Evolutionary conservation across 768 basidiomycete species (phyloP).

Genomic region (Hydnum rufescens): DNA sequence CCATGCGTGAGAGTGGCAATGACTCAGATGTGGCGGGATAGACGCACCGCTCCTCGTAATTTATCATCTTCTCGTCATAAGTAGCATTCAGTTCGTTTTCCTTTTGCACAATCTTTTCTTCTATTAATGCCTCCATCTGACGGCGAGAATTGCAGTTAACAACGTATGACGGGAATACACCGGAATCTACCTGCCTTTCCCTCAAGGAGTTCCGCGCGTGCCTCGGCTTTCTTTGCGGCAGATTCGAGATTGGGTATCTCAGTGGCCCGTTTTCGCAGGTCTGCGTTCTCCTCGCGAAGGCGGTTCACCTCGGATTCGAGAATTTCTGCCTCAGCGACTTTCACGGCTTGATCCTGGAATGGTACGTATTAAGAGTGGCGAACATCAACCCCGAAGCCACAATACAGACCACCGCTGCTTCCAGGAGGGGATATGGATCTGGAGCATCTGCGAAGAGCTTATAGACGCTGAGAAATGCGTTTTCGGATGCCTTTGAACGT

Average conservation of each 20-base stretch:
- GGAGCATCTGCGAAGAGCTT: slow-evolving; percentile 93
- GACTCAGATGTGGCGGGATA: background rate
- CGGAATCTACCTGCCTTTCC: slow-evolving; percentile 34
- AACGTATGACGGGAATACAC: slow-evolving; percentile 9
- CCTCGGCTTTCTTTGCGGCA: slow-evolving; percentile 57
- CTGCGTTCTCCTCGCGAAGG: slow-evolving; percentile 63
- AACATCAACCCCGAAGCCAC: background rate
- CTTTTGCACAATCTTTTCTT: slow-evolving; percentile 76
- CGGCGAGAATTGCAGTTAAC: background rate
- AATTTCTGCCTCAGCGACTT: slow-evolving; percentile 60
- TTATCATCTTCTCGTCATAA: slow-evolving; percentile 87
- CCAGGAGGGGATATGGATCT: slow-evolving; percentile 90
- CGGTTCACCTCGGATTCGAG: slow-evolving; percentile 55
- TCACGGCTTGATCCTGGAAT: slow-evolving; percentile 77
- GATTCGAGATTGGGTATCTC: slow-evolving; percentile 46
- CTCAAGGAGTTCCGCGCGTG: slow-evolving; percentile 58
- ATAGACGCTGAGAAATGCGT: slow-evolving; percentile 90
- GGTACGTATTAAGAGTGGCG: background rate
- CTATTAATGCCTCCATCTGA: slow-evolving; percentile 88
- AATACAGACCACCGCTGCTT: slow-evolving; percentile 63
- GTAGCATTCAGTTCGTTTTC: slow-evolving; percentile 94
- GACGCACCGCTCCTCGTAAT: slow-evolving; percentile 83
- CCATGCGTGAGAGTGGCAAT: background rate
- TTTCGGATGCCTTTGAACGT: slow-evolving; percentile 81
- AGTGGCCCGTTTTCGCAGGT: slow-evolving; percentile 46